Base-by-base conservation (phyloP, 768 basidiomycete genomes). In the Harrya chromipes region DNA sequence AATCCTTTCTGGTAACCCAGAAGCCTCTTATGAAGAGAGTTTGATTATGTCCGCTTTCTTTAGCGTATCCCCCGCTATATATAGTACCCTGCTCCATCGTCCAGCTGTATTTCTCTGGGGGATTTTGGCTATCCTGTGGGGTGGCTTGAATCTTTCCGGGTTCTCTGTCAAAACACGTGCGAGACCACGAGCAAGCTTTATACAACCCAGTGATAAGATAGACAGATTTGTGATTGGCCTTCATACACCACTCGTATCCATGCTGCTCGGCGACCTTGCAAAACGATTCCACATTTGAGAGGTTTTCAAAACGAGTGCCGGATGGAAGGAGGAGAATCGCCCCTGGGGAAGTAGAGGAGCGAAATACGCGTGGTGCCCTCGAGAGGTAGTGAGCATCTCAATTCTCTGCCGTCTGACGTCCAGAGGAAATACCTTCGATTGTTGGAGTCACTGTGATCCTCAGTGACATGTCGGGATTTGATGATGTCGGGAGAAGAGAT, bases 21-120 rank as follows among this genome's bases (percentile, higher is more conserved):
- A 57, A 55, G 3, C 53, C 53, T 23, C 31, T 12, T 2, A n/a
- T n/a, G n/a, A n/a, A n/a, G n/a, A 12, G n/a, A n/a, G n/a, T n/a
- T n/a, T n/a, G n/a, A n/a, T n/a, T n/a, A n/a, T n/a, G n/a, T n/a
- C n/a, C n/a, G n/a, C n/a, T n/a, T n/a, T n/a, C n/a, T n/a, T n/a
- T n/a, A n/a, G n/a, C n/a, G n/a, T n/a, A n/a, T n/a, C n/a, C n/a
- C n/a, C n/a, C n/a, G n/a, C n/a, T n/a, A n/a, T n/a, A n/a, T n/a
- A n/a, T n/a, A n/a, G n/a, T n/a, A n/a, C n/a, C n/a, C n/a, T n/a
- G n/a, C n/a, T n/a, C n/a, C n/a, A n/a, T n/a, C n/a, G n/a, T n/a
- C n/a, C n/a, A n/a, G n/a, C n/a, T n/a, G n/a, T n/a, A n/a, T n/a
- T n/a, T n/a, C n/a, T n/a, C n/a, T n/a, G n/a, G n/a, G n/a, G n/a